phyloP scores from a whole-genome alignment of 1,284 basidiomycete species.

The Schizophyllum amplum region DNA sequence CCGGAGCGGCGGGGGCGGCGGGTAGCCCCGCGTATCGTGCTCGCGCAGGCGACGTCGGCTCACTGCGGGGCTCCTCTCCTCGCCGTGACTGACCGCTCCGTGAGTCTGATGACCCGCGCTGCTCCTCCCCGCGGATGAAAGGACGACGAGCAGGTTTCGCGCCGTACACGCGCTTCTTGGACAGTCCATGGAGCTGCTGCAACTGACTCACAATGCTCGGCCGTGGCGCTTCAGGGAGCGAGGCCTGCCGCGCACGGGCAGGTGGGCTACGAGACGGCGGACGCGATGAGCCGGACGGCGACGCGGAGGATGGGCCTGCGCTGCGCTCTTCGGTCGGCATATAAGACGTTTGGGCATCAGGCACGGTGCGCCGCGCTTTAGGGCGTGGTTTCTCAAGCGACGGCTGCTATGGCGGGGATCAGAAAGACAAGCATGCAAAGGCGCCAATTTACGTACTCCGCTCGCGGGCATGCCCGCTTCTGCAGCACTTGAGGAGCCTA shows the following conservation, averaged over 20 bases:
- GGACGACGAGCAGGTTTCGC: conserved; percentile 36
- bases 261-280: too few relatives aligned
- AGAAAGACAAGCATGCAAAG: not conserved
- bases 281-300: not conserved
- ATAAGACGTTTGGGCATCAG: not conserved
- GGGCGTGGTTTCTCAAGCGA: not conserved
- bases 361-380: not conserved
- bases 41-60: not conserved
- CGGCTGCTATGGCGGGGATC: not conserved
- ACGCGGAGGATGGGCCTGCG: not conserved
- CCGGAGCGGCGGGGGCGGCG: not conserved
- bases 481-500: not conserved
- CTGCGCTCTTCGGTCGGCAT: too few relatives aligned
- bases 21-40: not conserved
- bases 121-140: conserved; percentile 27
- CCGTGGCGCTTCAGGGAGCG: not conserved
- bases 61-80: not conserved
- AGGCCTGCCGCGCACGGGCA: not conserved
- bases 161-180: conserved; percentile 57
- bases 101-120: not conserved
- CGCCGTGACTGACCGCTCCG: too few relatives aligned
- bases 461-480: not conserved
- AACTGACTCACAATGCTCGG: conserved; percentile 45
- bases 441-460: not conserved
- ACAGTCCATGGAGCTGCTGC: conserved; percentile 51